phyloP scores from a whole-genome alignment of 768 basidiomycete genomes.

The Tylopilus rubrobrunneus region DNA sequence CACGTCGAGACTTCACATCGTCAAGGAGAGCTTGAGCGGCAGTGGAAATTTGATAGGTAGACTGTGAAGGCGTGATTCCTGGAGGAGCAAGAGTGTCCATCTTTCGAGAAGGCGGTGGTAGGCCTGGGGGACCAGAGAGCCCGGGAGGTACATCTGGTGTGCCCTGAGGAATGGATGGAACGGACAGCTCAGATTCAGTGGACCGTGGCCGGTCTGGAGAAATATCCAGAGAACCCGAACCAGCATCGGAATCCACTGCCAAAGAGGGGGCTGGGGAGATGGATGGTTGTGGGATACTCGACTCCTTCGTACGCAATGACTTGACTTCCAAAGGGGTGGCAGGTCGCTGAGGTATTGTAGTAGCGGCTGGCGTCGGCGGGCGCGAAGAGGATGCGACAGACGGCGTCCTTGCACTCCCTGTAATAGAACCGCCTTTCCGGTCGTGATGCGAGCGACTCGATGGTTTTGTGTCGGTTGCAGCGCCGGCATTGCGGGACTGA shows the following conservation, averaged over 20 bases:
- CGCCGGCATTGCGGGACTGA: slow-evolving; percentile 40
- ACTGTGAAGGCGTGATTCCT: slow-evolving; percentile 39
- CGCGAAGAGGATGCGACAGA: slow-evolving; percentile 53
- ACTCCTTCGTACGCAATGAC: slow-evolving; percentile 38
- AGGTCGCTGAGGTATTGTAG: slow-evolving; percentile 37
- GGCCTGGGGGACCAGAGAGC: slow-evolving; percentile 52
- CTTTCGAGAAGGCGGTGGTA: slow-evolving; percentile 44
- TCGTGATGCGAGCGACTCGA: slow-evolving; percentile 39
- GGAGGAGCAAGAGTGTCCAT: slow-evolving; percentile 48
- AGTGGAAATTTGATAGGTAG: slow-evolving; percentile 80
- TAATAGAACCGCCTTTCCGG: slow-evolving; percentile 36
- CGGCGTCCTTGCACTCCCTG: slow-evolving; percentile 38
- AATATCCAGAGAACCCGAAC: slow-evolving; percentile 41
- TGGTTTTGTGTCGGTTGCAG: slow-evolving; percentile 34
- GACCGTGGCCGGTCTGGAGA: slow-evolving; percentile 39
- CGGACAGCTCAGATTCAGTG: slow-evolving; percentile 36
- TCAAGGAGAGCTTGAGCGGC: slow-evolving; percentile 82
- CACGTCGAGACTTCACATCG: slow-evolving; percentile 74
- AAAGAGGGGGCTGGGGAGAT: slow-evolving; percentile 45
- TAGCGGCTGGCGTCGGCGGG: slow-evolving; percentile 49
- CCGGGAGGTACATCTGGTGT: slow-evolving; percentile 55
- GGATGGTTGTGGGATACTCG: slow-evolving; percentile 36
- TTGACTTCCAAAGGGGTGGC: slow-evolving; percentile 43
- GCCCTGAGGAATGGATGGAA: slow-evolving; percentile 44
- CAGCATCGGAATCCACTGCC: slow-evolving; percentile 48